phyloP scores from a whole-genome alignment of 495 filamentous ascomycete genomes.

The Penicillium robsamsonii region DNA sequence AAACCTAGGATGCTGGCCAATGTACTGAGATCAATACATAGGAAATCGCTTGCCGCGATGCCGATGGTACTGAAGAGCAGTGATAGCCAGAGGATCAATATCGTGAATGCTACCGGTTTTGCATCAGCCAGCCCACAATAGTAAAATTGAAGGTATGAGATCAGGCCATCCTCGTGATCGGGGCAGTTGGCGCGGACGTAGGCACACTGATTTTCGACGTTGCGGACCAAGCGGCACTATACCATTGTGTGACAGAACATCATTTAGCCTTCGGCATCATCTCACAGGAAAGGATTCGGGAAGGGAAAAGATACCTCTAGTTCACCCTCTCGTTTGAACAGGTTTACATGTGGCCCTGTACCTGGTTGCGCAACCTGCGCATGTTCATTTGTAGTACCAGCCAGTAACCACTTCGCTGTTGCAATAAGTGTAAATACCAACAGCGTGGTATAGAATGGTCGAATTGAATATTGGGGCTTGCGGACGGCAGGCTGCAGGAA shows the following conservation, averaged over 20 bases:
- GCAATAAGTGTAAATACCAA: conserved; percentile 32
- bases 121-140: conserved; percentile 75
- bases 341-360: conserved; percentile 11
- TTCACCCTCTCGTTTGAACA: conserved; percentile 29
- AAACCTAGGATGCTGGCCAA: conserved; percentile 83
- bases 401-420: conserved; percentile 26
- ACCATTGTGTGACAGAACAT: conserved; percentile 15
- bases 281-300: conserved; percentile 5
- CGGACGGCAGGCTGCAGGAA: conserved; percentile 26
- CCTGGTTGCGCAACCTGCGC: background rate
- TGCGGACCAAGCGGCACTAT: conserved; percentile 79
- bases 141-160: conserved; percentile 88
- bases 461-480: conserved; percentile 36
- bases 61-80: conserved; percentile 95
- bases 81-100: conserved; percentile 81
- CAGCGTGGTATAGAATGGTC: conserved; percentile 38
- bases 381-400: conserved; percentile 9
- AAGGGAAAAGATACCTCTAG: conserved; percentile 36
- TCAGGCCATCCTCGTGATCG: conserved; percentile 84
- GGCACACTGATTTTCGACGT: conserved; percentile 75
- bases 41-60: conserved; percentile 97
- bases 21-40: conserved; percentile 94
- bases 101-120: conserved; percentile 72
- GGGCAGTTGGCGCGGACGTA: conserved; percentile 80
- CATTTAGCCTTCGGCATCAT: conserved; percentile 25